A percentile compares a stretch with the other conserved stretches of the same genome.
Evolutionary conservation across 2,329 filamentous ascomycete species (phyloP).

Genomic region (Cladosporium cucumerinum): DNA sequence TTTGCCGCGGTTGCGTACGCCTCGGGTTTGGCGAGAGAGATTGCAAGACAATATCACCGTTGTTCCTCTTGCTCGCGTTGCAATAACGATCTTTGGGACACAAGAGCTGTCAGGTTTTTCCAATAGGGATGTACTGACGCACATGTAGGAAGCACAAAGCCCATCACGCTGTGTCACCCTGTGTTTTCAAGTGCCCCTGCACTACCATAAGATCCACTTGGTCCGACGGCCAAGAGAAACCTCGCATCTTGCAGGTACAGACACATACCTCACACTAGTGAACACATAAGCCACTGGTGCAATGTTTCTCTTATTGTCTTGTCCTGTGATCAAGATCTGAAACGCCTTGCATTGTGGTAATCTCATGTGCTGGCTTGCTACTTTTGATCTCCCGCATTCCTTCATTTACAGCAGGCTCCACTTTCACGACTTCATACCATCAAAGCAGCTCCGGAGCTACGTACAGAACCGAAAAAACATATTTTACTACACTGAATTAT

Average conservation of each 20-base stretch:
- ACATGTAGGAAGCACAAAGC: background rate
- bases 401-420: background rate
- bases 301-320: too few relatives aligned
- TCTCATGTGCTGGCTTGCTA: background rate
- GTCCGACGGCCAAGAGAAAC: too few relatives aligned
- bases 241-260: too few relatives aligned
- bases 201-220: too few relatives aligned
- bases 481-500: too few relatives aligned
- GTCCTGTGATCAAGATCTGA: too few relatives aligned
- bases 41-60: too few relatives aligned
- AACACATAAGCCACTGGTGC: too few relatives aligned
- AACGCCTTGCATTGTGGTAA: background rate
- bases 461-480: too few relatives aligned
- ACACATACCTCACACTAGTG: too few relatives aligned
- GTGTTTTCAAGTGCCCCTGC: background rate
- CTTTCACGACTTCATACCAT: background rate
- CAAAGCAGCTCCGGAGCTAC: background rate
- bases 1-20: too few relatives aligned
- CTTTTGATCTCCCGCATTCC: background rate
- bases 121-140: background rate
- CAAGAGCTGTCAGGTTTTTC: background rate
- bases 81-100: background rate
- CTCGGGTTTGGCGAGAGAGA: background rate
- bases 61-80: background rate
- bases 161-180: background rate